Evolutionary conservation across 1,284 basidiomycete genomes (phyloP), one percentile per base, ranked within the genome.

Genomic region (Ceratorhiza oryzae-sativae): DNA sequence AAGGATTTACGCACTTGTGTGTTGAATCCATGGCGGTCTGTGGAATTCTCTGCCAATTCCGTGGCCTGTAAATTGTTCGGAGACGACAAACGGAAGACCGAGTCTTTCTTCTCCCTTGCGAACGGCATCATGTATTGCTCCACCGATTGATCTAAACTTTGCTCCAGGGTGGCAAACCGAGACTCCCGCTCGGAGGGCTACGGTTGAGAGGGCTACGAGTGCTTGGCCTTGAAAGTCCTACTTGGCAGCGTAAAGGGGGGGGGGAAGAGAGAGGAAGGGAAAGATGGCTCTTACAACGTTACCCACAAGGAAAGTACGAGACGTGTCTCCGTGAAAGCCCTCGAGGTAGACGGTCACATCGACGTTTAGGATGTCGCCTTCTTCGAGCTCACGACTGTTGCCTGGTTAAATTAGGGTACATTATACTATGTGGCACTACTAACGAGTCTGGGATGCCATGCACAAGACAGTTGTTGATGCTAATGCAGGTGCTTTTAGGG

Each of bases 381-480:
- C 83, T 78, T 90, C 85, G 1, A 95, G 84, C 0, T 87, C 87
- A n/a, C 92, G 91, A 72, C 93, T 94, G 71, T 27, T 41, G 27
- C 49, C 61, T 59, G 25, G 13, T 61, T 42, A 45, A 46, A 51
- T 10, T 36, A 63, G 1, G 6, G 25, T n/a, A 30, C 41, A 32
- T 9, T 58, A 30, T 1, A 12, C 13, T 15, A 51, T 56, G n/a
- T 8, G 15, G 79, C 86, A 74, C 9, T 12, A 9, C 56, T 15
- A 75, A 93, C 92, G 89, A 85, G 80, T 94, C 91, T n/a, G 93
- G 93, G 73, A 94, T 93, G 0, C 94, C 94, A 78, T 96, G 94
- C 45, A 86, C 86, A 58, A 93, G 85, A 56, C 94, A 83, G 76
- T 97, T 97, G 78, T 98, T 97, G 63, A 86, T 80, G 1, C 82